These are phyloP conservation scores for Saturnispora galanensis DNA, from an alignment of 805 yeast species.

Conservation along the genomic window DNA sequence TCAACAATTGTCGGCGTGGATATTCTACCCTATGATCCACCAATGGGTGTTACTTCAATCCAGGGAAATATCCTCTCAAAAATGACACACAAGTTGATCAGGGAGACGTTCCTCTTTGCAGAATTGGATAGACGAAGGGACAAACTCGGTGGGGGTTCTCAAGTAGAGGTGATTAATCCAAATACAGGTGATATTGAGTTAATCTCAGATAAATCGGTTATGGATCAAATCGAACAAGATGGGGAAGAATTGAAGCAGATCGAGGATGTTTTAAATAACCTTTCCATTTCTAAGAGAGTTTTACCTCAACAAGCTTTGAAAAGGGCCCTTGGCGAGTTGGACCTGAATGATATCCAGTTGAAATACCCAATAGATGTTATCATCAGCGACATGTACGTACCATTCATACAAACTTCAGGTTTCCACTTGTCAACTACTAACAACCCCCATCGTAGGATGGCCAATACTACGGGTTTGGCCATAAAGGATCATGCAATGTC, in stretches of 20 bases:
- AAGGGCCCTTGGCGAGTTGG: neutral
- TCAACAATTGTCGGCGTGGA: conserved; percentile 75
- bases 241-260: conserved; percentile 3
- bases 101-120: conserved; percentile 36
- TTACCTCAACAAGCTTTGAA: neutral
- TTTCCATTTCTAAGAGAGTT: conserved; percentile 3
- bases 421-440: conserved; percentile 59
- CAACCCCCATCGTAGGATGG: conserved; percentile 82
- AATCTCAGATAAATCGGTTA: conserved; percentile 11
- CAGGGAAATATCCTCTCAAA: conserved; percentile 82
- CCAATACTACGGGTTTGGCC: conserved; percentile 77
- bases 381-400: conserved; percentile 78
- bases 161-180: conserved; percentile 3
- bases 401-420: conserved; percentile 41
- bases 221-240: conserved; percentile 16
- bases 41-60: conserved; percentile 64
- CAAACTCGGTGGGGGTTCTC: conserved; percentile 3
- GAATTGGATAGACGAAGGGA: conserved; percentile 22
- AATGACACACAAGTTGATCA: conserved; percentile 48
- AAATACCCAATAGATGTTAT: conserved; percentile 50
- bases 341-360: conserved; percentile 2
- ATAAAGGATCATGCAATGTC: conserved; percentile 76
- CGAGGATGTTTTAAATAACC: neutral
- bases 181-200: conserved; percentile 3
- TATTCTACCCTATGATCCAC: conserved; percentile 68